Evolutionary conservation across 345 rosid genomes (phyloP), one percentile per base, ranked within the genome.

Genomic region (Euphorbia lathyris): DNA sequence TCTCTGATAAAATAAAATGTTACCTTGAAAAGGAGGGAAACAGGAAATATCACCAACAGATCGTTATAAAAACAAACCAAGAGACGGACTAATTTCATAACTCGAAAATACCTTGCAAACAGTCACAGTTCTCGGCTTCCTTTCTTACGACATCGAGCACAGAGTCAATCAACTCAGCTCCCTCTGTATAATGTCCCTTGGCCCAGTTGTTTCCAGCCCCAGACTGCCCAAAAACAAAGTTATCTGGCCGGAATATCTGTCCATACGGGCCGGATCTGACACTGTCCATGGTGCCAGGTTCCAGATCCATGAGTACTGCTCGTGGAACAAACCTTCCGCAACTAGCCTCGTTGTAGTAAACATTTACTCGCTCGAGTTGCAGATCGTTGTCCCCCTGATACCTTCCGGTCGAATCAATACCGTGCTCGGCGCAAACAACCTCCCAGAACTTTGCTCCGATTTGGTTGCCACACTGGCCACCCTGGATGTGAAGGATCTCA

Each of bases 401-500:
- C 16, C 90, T 82, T 43, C 95, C 91, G 22, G 95, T 89, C 10
- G 95, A 84, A 74, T 89, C 95, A 67, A 89, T 87, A 29, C 95
- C 95, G 47, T 89, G 95, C 77, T 89, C 95, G 4, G 87, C 84
- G 27, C 94, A 89, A 0, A 86, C 86, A 16, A 89, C 94, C 79
- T 89, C 94, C 94, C 94, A 89, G 85, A 89, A 89, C 72, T 89
- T 89, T 11, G 94, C 88, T 36, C 94, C 94, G n/a, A 89, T 89
- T 74, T 89, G 94, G 85, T 89, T 89, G 36, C 94, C 91, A 61
- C 94, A 89, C 47, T 89, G 94, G 29, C 94, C 91, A 10, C 87
- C 94, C 74, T 89, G 94, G 45, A 89, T 85, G 79, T 89, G 94
- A 66, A 89, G 90, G 77, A 89, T 89, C 73, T 89, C 91, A 58